Conservation (phyloP, 352 stramenopile species). For the Phytophthora macrochlamydospora region DNA sequence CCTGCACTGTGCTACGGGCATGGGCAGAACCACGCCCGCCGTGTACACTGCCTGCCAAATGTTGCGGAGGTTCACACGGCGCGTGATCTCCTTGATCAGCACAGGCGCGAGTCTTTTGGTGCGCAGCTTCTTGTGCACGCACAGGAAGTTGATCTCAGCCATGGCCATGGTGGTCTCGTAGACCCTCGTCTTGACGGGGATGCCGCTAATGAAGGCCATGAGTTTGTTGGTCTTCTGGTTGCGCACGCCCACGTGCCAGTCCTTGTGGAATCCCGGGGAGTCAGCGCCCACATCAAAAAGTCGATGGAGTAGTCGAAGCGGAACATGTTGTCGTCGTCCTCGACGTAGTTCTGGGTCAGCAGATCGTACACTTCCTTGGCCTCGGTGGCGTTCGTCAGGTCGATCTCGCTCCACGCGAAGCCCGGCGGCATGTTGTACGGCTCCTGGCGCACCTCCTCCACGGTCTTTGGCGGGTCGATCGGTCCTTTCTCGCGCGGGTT, state of each 20-base stretch:
- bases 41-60: slow-evolving; percentile 99
- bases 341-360: slow-evolving; percentile 99
- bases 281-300: slow-evolving; percentile 94
- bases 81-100: slow-evolving; percentile 99
- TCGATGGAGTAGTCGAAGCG: slow-evolving; percentile 92
- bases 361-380: slow-evolving; percentile 96
- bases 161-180: slow-evolving; percentile 67
- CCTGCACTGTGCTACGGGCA: slow-evolving; percentile 93
- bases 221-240: slow-evolving; percentile 93
- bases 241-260: slow-evolving; percentile 97
- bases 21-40: slow-evolving; percentile 97
- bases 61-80: slow-evolving; percentile 95
- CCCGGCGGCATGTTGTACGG: slow-evolving; percentile 97
- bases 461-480: slow-evolving; percentile 93
- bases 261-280: slow-evolving; percentile 92
- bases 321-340: slow-evolving; percentile 99
- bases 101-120: slow-evolving; percentile 97
- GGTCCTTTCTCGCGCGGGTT: slow-evolving; percentile 84
- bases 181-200: slow-evolving; percentile 91
- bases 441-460: slow-evolving; percentile 91
- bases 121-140: slow-evolving; percentile 99
- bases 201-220: slow-evolving; percentile 97
- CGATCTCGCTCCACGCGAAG: slow-evolving; percentile 95
- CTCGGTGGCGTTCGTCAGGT: slow-evolving; percentile 86
- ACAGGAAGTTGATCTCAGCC: slow-evolving; percentile 99